Conservation (phyloP, 805 yeast genomes). For the Myxozyma udenii region DNA sequence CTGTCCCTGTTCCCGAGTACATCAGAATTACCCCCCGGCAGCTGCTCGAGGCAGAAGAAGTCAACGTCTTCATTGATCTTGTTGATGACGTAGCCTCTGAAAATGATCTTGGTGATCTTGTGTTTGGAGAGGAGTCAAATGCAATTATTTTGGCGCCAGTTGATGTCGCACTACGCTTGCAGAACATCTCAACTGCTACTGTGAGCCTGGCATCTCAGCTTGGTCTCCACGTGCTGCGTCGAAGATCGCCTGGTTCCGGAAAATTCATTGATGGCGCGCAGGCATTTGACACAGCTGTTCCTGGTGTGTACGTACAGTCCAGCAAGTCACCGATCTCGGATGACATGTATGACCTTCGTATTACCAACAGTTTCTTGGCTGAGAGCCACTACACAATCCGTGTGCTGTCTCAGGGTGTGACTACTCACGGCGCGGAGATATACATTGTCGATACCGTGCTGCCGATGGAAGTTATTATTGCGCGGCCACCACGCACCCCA, state of each 20-base stretch:
- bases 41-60: constrained; percentile 13
- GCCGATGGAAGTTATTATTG: constrained; percentile 3
- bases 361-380: not conserved
- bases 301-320: constrained; percentile 9
- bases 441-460: constrained; percentile 22
- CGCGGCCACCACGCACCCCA: not conserved
- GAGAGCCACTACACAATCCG: constrained; percentile 3
- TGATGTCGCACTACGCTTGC: constrained; percentile 7
- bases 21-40: constrained; percentile 22
- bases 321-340: not conserved
- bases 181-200: constrained; percentile 10
- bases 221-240: constrained; percentile 19
- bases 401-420: constrained; percentile 14
- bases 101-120: not conserved
- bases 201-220: constrained; percentile 13
- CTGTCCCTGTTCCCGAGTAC: constrained; percentile 24
- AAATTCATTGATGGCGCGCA: constrained; percentile 8
- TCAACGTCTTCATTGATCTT: constrained; percentile 13
- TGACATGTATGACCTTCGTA: not conserved
- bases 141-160: constrained; percentile 22
- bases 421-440: constrained; percentile 23
- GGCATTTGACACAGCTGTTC: constrained; percentile 14
- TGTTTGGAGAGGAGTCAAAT: constrained; percentile 12
- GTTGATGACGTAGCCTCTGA: constrained; percentile 9
- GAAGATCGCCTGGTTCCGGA: constrained; percentile 9